A percentile compares a stretch with the other conserved stretches of the same genome.
phyloP scores from a whole-genome alignment of 257 asterid genomes.

The Solanum chilense region DNA sequence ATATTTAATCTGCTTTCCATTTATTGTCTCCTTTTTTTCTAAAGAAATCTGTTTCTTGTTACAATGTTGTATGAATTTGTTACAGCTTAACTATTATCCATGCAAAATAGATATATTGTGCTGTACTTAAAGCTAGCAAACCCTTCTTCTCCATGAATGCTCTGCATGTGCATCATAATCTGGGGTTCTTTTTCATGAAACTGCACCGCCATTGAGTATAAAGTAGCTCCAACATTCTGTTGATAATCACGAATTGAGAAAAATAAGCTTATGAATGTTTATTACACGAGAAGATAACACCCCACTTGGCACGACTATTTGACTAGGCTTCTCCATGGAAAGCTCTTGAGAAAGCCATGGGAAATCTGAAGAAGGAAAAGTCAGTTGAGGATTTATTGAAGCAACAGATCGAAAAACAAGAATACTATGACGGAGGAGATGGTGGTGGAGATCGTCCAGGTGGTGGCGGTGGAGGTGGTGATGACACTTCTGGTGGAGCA shows the following conservation, averaged over 20 bases:
- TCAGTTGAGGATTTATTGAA: slow-evolving; percentile 60
- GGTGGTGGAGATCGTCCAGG: slow-evolving; percentile 34
- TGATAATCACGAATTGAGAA: background rate
- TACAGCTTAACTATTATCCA: background rate
- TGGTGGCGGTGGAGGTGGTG: slow-evolving; percentile 36
- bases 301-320: background rate
- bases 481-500: slow-evolving; percentile 36
- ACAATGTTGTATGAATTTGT: no score
- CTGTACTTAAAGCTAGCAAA: background rate
- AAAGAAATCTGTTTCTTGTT: no score
- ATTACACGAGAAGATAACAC: background rate
- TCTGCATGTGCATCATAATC: background rate
- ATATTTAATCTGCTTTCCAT: no score
- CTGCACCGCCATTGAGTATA: background rate
- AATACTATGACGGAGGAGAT: slow-evolving; percentile 53
- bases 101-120: background rate
- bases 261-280: background rate
- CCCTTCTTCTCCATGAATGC: background rate
- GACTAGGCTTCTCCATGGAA: slow-evolving; percentile 62
- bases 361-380: slow-evolving; percentile 40
- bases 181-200: background rate
- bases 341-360: slow-evolving; percentile 46
- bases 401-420: slow-evolving; percentile 71
- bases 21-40: no score
- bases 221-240: background rate